phyloP scores from a whole-genome alignment of 2,329 filamentous ascomycete genomes.

The Sporothrix humicola region DNA sequence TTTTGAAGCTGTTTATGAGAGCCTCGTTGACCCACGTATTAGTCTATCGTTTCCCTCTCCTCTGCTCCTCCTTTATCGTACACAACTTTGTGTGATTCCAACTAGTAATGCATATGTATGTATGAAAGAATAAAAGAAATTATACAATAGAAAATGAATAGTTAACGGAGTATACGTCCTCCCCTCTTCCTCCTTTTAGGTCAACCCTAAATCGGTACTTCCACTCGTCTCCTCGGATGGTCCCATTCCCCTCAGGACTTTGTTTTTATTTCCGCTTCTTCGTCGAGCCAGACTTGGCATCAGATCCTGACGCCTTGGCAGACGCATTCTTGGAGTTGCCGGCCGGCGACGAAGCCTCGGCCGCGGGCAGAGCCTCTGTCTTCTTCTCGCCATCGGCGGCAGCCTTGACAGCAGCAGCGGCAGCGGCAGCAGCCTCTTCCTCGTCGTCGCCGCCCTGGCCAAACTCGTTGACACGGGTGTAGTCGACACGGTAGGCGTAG shows the following conservation, averaged over 20 bases:
- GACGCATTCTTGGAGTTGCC: slow-evolving; percentile 44
- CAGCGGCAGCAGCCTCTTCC: slow-evolving; percentile 44
- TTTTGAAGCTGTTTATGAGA: not conserved
- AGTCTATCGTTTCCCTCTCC: too few relatives aligned
- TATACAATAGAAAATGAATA: slow-evolving; percentile 1
- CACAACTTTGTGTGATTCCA: not conserved
- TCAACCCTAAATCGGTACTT: not conserved
- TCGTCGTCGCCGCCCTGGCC: slow-evolving; percentile 97
- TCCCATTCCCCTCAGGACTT: too few relatives aligned
- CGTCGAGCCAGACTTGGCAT: slow-evolving; percentile 54
- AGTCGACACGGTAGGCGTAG: slow-evolving; percentile 91
- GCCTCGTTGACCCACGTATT: too few relatives aligned
- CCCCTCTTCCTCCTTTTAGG: not conserved
- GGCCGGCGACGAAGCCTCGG: slow-evolving; percentile 42
- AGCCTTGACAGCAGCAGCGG: slow-evolving; percentile 44
- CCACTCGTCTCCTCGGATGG: not conserved
- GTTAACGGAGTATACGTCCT: not conserved
- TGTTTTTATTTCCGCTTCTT: slow-evolving; percentile 55
- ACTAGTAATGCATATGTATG: slow-evolving; percentile 9
- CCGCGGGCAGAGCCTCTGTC: slow-evolving; percentile 43
- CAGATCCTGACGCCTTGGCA: slow-evolving; percentile 52
- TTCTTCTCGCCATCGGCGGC: slow-evolving; percentile 46
- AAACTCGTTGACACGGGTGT: slow-evolving; percentile 93
- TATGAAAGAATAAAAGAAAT: not conserved
- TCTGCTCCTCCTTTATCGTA: not conserved